Evolutionary conservation across 257 asterid species (phyloP).

Genomic region (Capsicum baccatum): DNA sequence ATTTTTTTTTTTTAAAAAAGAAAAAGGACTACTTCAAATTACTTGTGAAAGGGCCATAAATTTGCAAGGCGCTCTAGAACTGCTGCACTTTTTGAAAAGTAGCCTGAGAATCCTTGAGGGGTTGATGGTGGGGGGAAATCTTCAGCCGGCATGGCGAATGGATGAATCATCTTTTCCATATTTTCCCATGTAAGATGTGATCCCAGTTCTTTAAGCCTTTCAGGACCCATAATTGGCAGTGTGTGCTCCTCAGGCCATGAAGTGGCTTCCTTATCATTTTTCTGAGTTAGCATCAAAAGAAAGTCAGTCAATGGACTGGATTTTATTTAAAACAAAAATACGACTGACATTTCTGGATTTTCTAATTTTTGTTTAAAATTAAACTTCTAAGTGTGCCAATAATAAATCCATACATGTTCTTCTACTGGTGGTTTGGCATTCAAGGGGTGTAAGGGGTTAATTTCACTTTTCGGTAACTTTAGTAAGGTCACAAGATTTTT

Average conservation of each 20-base stretch:
- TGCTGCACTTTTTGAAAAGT: slow-evolving; percentile 87
- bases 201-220: slow-evolving; percentile 82
- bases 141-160: slow-evolving; percentile 94
- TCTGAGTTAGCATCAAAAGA: slow-evolving; percentile 45
- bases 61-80: slow-evolving; percentile 90
- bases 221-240: slow-evolving; percentile 85
- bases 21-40: slow-evolving; percentile 46
- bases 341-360: too few relatives aligned
- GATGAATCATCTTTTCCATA: slow-evolving; percentile 83
- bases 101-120: slow-evolving; percentile 91
- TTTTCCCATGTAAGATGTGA: slow-evolving; percentile 73
- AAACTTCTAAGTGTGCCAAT: background rate
- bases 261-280: slow-evolving; percentile 59
- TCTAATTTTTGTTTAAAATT: background rate
- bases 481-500: background rate
- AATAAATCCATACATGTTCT: background rate
- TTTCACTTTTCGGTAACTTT: background rate
- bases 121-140: slow-evolving; percentile 84
- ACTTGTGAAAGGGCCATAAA: slow-evolving; percentile 87
- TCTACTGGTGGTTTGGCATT: too few relatives aligned
- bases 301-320: slow-evolving; percentile 4
- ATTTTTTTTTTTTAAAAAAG: too few relatives aligned
- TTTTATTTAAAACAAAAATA: background rate
- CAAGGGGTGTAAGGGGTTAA: background rate
- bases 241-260: slow-evolving; percentile 88